Percentiles rank a stretch among this genome's conserved stretches.
phyloP scores from a whole-genome alignment of 129 eudicot species.

The Oenanthe sinensis region DNA sequence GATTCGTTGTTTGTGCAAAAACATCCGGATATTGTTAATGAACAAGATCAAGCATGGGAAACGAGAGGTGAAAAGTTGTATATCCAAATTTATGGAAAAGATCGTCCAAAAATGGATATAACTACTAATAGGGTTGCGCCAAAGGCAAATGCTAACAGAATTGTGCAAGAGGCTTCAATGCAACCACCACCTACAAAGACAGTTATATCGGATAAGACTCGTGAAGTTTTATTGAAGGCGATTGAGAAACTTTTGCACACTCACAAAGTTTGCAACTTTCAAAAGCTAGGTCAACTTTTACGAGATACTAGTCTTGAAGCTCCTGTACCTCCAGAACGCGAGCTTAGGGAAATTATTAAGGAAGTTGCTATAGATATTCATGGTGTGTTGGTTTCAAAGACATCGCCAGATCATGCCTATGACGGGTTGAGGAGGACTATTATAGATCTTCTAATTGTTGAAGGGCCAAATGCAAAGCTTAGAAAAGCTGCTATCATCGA shows the following conservation, averaged over 20 bases:
- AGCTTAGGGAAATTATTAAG: slow-evolving; percentile 38
- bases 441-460: slow-evolving; percentile 61
- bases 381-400: slow-evolving; percentile 55
- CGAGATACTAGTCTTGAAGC: slow-evolving; percentile 24
- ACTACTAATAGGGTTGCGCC: slow-evolving; percentile 22
- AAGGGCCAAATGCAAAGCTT: slow-evolving; percentile 70
- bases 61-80: slow-evolving; percentile 6
- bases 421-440: slow-evolving; percentile 66
- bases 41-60: slow-evolving; percentile 56
- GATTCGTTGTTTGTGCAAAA: slow-evolving; percentile 49
- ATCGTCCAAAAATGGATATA: slow-evolving; percentile 17
- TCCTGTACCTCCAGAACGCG: slow-evolving; percentile 29
- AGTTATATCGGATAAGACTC: slow-evolving; percentile 46
- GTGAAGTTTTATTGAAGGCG: slow-evolving; percentile 51
- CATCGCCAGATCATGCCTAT: slow-evolving; percentile 62
- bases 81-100: slow-evolving; percentile 13
- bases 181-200: slow-evolving; percentile 22
- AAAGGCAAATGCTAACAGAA: slow-evolving; percentile 19
- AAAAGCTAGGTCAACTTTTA: slow-evolving; percentile 21
- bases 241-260: slow-evolving; percentile 49
- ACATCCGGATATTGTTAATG: slow-evolving; percentile 34
- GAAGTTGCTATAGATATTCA: slow-evolving; percentile 66
- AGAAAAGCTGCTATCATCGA: slow-evolving; percentile 57
- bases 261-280: slow-evolving; percentile 52
- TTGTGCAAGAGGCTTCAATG: slow-evolving; percentile 20